Percentiles rank a stretch among this genome's conserved stretches.
These are phyloP conservation scores for Cladosporium sp. DNA, from an alignment of 2,329 filamentous ascomycete genomes.

Conservation along the genomic window DNA sequence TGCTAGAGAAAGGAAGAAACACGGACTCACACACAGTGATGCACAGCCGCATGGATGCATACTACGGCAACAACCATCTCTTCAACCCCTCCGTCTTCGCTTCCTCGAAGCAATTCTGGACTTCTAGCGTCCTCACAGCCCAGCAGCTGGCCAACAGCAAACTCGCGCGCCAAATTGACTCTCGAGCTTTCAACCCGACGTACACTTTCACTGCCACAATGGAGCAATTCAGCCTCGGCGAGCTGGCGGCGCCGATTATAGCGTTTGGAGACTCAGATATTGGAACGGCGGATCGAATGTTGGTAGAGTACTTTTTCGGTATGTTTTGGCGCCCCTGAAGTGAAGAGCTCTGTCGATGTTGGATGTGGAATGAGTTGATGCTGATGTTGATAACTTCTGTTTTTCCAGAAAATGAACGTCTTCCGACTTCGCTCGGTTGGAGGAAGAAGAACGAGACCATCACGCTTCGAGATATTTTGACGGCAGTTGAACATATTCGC, in stretches of 20 bases:
- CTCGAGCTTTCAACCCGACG: slow-evolving; percentile 45
- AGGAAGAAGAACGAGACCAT: slow-evolving; percentile 20
- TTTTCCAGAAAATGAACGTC: slow-evolving; percentile 38
- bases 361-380: background rate
- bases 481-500: slow-evolving; percentile 14
- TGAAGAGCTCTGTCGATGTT: no score
- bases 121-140: slow-evolving; percentile 36
- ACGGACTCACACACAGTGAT: background rate
- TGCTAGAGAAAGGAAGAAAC: background rate
- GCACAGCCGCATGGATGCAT: slow-evolving; percentile 45
- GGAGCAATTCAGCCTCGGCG: slow-evolving; percentile 48
- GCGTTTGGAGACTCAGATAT: slow-evolving; percentile 44
- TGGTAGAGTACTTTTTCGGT: slow-evolving; percentile 48
- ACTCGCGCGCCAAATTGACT: slow-evolving; percentile 42
- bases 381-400: background rate
- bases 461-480: slow-evolving; percentile 16
- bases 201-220: slow-evolving; percentile 44
- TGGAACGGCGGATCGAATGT: slow-evolving; percentile 37
- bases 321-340: slow-evolving; percentile 17
- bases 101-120: slow-evolving; percentile 45
- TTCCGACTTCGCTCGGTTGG: slow-evolving; percentile 43
- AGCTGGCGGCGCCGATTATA: slow-evolving; percentile 49
- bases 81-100: slow-evolving; percentile 54
- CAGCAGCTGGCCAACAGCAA: slow-evolving; percentile 46
- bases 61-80: slow-evolving; percentile 48